These are phyloP conservation scores for Breviolum minutum DNA, from an alignment of 73 alveolate genomes.

Conservation along the genomic window DNA sequence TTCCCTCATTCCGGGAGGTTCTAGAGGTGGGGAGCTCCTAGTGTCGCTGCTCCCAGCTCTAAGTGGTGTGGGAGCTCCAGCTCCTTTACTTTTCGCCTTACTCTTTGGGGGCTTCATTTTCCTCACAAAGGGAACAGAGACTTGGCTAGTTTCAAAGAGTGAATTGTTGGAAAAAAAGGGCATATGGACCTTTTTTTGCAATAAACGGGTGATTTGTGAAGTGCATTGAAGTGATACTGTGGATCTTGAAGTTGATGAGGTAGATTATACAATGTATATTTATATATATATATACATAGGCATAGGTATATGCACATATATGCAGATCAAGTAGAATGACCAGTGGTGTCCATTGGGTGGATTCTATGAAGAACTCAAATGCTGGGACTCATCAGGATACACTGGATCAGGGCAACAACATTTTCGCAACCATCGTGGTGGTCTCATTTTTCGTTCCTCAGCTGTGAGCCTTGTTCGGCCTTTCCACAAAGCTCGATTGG, in stretches of 20 bases:
- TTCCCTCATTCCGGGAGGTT: too few relatives aligned
- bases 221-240: too few relatives aligned
- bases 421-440: constrained; percentile 70
- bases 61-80: neutral
- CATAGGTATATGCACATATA: too few relatives aligned
- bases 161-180: neutral
- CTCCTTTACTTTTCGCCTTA: constrained; percentile 45
- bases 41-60: constrained; percentile 3
- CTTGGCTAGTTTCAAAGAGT: neutral
- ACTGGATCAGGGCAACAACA: constrained; percentile 81
- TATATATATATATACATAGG: too few relatives aligned
- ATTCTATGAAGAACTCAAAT: too few relatives aligned
- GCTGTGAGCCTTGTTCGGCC: neutral
- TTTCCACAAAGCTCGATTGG: too few relatives aligned
- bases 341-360: too few relatives aligned
- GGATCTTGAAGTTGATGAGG: too few relatives aligned
- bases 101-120: constrained; percentile 89
- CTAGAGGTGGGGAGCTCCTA: constrained; percentile 84
- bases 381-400: neutral
- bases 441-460: constrained; percentile 25
- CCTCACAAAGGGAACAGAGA: constrained; percentile 62
- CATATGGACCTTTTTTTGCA: neutral
- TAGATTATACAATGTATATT: too few relatives aligned
- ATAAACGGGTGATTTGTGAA: too few relatives aligned
- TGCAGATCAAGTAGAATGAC: too few relatives aligned